Percentiles rank a stretch among this genome's conserved stretches.
phyloP scores from a whole-genome alignment of 2,329 filamentous ascomycete genomes.

The Apiospora saccharicola region DNA sequence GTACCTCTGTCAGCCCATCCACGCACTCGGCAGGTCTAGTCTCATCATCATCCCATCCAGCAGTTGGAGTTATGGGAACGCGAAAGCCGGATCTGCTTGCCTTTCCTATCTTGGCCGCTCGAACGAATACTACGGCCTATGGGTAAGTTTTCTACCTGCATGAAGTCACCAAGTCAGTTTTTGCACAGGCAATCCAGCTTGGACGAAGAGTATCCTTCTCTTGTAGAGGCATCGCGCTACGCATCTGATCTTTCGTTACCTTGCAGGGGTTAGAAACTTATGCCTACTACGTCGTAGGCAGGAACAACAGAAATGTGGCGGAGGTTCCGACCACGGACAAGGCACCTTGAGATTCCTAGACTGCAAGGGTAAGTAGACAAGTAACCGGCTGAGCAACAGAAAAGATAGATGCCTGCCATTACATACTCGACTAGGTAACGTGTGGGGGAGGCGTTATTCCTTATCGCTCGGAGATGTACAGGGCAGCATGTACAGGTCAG shows the following conservation, averaged over 20 bases:
- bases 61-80: background rate
- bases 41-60: conserved; percentile 9
- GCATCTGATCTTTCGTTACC: too few relatives aligned
- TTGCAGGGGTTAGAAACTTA: too few relatives aligned
- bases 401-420: background rate
- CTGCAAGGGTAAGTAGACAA: background rate
- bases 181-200: too few relatives aligned
- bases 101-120: background rate
- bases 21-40: background rate
- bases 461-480: conserved; percentile 1
- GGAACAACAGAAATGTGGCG: background rate
- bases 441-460: conserved; percentile 21
- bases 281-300: too few relatives aligned
- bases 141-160: too few relatives aligned
- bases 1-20: background rate
- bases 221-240: too few relatives aligned
- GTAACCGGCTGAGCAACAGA: background rate
- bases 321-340: conserved; percentile 6
- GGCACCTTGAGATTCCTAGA: background rate
- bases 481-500: background rate
- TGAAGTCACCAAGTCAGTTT: too few relatives aligned
- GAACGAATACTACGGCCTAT: too few relatives aligned
- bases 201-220: too few relatives aligned
- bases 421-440: background rate
- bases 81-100: background rate